Evolutionary conservation across 257 asterid species (phyloP).

Genomic region (Capsicum baccatum): DNA sequence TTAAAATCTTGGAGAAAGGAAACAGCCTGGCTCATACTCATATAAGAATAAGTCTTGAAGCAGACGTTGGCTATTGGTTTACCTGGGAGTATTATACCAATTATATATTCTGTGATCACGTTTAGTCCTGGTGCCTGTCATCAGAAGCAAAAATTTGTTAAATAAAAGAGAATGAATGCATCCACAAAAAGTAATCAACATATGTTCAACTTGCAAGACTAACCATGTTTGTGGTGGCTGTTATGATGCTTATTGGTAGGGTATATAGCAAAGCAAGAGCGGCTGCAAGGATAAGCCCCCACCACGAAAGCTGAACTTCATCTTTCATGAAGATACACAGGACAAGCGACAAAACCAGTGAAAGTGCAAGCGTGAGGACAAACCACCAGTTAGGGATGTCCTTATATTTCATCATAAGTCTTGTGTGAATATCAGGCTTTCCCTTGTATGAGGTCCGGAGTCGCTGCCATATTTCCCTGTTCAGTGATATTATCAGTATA

Average conservation of each 20-base stretch:
- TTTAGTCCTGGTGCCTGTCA: constrained; percentile 71
- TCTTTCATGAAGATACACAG: constrained; percentile 64
- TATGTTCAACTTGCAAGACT: not conserved
- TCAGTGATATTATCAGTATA: constrained; percentile 9
- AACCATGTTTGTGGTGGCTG: constrained; percentile 88
- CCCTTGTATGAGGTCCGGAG: constrained; percentile 45
- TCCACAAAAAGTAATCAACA: not conserved
- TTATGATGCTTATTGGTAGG: constrained; percentile 69
- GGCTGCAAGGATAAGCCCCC: constrained; percentile 67
- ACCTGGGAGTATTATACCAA: constrained; percentile 73
- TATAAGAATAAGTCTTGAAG: constrained; percentile 81
- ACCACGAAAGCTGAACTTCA: constrained; percentile 81
- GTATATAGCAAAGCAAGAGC: constrained; percentile 58
- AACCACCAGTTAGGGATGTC: constrained; percentile 91
- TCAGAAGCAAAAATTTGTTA: not conserved
- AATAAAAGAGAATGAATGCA: not conserved
- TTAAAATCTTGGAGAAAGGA: constrained; percentile 78
- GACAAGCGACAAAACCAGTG: constrained; percentile 52
- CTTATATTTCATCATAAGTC: constrained; percentile 63
- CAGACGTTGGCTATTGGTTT: constrained; percentile 83
- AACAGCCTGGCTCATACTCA: constrained; percentile 77
- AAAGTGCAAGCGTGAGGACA: constrained; percentile 38
- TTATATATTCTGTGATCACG: constrained; percentile 65
- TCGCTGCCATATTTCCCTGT: constrained; percentile 54
- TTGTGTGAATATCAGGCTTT: constrained; percentile 70